Base-by-base conservation (phyloP, 129 eudicot genomes). In the Pulicaria dysenterica region DNA sequence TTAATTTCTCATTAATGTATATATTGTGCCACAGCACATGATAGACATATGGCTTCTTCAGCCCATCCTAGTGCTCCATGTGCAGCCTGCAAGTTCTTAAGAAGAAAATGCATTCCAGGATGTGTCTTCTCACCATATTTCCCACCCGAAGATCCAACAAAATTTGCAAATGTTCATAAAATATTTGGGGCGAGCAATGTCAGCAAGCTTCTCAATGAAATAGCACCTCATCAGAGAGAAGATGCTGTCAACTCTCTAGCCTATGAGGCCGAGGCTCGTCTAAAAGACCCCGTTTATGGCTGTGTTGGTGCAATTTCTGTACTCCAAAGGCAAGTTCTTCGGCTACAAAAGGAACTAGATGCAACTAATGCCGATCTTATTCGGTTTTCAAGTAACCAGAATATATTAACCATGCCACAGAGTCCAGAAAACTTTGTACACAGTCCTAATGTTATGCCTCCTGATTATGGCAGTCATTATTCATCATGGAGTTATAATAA, bases 181-280 rank as follows among this genome's bases (percentile, higher is more conserved):
- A 89, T 92, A 62, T 92, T 92, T 31, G 96, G 98, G 7, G 96
- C 98, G 4, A 92, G 98, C 88, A 92, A 92, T 46, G 98, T 89
- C 5, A 87, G 95, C 64, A 92, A 92, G 66, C 86, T 89, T 49
- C 86, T 92, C 4, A 83, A 85, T 41, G 98, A 92, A 49, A 82
- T 92, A 24, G 85, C 60, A 3, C 93, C 90, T 46, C 91, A 87
- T 48, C 86, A 82, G 59, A 65, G 98, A 61, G 94, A 84, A 81
- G 96, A 89, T 34, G 95, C 98, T 2, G 98, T 87, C 7, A 90
- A 89, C 48, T 88, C 96, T 78, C 83, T 92, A 37, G 96, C 96
- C 4, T 87, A 86, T 57, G 98, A 92, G 72, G 98, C 98, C 31
- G 95, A 81, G 70, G 93, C 89, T 1, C 91, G 98, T 11, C 70